These are phyloP conservation scores for Parathielavia hyrcaniae DNA, from an alignment of 495 filamentous ascomycete genomes.

Conservation along the genomic window DNA sequence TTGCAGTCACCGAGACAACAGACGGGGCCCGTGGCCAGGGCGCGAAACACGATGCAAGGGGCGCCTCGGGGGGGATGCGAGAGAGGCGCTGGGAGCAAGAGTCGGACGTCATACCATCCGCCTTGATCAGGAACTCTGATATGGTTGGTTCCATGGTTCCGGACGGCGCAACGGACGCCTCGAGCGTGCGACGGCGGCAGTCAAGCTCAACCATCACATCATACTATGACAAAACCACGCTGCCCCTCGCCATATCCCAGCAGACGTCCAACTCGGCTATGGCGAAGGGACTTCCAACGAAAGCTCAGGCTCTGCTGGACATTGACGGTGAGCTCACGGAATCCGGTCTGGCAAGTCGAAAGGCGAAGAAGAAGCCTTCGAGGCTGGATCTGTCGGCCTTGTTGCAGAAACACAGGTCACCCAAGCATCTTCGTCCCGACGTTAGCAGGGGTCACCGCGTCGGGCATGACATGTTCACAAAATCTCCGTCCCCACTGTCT, in stretches of 20 bases:
- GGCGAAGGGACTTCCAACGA: conserved; percentile 46
- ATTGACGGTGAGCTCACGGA: conserved; percentile 30
- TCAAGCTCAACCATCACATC: conserved; percentile 49
- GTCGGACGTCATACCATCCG: conserved; percentile 42
- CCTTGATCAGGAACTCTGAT: conserved; percentile 19
- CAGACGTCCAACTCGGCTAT: conserved; percentile 52
- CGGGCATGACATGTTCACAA: conserved; percentile 30
- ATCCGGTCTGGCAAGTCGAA: conserved; percentile 23
- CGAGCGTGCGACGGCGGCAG: conserved; percentile 38
- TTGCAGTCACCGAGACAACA: conserved; percentile 45
- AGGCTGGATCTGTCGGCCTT: conserved; percentile 43
- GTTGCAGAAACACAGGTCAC: conserved; percentile 18
- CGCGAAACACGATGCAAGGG: conserved; percentile 3
- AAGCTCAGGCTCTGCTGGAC: conserved; percentile 39
- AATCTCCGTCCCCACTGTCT: conserved; percentile 40
- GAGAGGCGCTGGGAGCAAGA: conserved; percentile 41
- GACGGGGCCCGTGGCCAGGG: conserved; percentile 18
- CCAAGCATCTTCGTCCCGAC: conserved; percentile 23
- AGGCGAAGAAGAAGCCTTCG: conserved; percentile 43
- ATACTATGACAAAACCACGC: conserved; percentile 47
- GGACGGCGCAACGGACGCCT: conserved; percentile 32
- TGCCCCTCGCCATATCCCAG: conserved; percentile 48
- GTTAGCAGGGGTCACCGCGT: conserved; percentile 18
- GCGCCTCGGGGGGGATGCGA: conserved; percentile 14
- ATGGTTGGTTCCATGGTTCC: conserved; percentile 21